Evolutionary conservation across 2,329 filamentous ascomycete genomes (phyloP).

Genomic region (Hypoxylon sp.): DNA sequence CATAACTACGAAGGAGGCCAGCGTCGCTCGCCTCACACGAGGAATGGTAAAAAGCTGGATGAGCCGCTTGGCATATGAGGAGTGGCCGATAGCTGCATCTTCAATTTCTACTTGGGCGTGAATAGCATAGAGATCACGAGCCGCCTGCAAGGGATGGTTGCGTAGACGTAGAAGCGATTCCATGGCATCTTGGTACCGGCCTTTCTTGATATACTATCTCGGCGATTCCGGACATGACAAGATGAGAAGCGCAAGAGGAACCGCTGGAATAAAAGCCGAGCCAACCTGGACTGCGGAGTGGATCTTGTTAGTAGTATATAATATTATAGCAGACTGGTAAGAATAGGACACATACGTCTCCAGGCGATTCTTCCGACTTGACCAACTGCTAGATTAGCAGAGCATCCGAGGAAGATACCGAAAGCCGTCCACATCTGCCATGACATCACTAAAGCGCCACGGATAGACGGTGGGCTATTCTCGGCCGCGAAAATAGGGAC

Average conservation of each 20-base stretch:
- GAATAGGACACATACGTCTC: constrained; percentile 43
- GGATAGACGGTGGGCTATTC: constrained; percentile 71
- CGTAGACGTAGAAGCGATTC: constrained; percentile 62
- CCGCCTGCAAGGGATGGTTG: constrained; percentile 66
- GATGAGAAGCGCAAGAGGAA: constrained; percentile 44
- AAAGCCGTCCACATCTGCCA: constrained; percentile 72
- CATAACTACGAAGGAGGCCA: constrained; percentile 79
- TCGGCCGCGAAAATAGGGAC: constrained; percentile 73
- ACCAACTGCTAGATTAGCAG: constrained; percentile 72
- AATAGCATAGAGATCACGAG: constrained; percentile 61
- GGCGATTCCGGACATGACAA: constrained; percentile 63
- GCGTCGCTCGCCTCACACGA: constrained; percentile 72
- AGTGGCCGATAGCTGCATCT: constrained; percentile 59
- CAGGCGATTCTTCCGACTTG: constrained; percentile 61
- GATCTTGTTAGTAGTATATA: constrained; percentile 15
- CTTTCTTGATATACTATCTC: constrained; percentile 65
- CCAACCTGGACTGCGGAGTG: constrained; percentile 45
- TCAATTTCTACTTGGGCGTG: constrained; percentile 57
- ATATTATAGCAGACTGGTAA: neutral
- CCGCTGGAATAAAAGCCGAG: constrained; percentile 48
- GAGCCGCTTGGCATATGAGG: constrained; percentile 33
- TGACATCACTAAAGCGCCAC: constrained; percentile 79
- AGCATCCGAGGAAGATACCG: constrained; percentile 70
- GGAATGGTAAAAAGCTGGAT: constrained; percentile 71
- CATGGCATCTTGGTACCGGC: constrained; percentile 62